Percentiles rank a stretch among this genome's conserved stretches.
phyloP scores from a whole-genome alignment of 208 protist species.

The Acanthamoeba lenticulata region DNA sequence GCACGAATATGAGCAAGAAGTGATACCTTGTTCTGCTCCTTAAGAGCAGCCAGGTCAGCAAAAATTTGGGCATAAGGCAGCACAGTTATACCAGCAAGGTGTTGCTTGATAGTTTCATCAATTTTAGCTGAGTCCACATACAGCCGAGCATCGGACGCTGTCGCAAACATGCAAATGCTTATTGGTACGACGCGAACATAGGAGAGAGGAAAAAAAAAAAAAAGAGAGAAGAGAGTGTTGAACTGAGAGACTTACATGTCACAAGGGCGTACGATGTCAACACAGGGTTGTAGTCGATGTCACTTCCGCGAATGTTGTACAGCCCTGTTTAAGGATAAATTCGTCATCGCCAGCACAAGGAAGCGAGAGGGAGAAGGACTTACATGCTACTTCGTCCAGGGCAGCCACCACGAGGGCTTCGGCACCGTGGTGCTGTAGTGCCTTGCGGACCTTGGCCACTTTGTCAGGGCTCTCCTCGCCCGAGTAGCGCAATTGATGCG shows the following conservation, averaged over 20 bases:
- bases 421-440: not conserved
- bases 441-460: constrained; percentile 53
- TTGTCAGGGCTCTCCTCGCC: constrained; percentile 63
- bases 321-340: constrained; percentile 75
- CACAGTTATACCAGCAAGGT: constrained; percentile 29
- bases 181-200: too few relatives aligned
- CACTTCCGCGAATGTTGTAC: constrained; percentile 83
- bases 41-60: constrained; percentile 75
- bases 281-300: constrained; percentile 81
- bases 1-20: constrained; percentile 83
- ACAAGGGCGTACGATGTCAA: constrained; percentile 73
- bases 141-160: not conserved
- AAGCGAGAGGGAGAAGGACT: not conserved
- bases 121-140: constrained; percentile 71
- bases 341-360: not conserved
- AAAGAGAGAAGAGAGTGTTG: not conserved
- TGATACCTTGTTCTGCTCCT: constrained; percentile 83
- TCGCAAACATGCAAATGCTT: too few relatives aligned
- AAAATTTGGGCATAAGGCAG: constrained; percentile 89
- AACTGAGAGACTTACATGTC: not conserved
- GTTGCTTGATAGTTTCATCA: constrained; percentile 78
- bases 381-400: constrained; percentile 79
- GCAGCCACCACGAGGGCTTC: constrained; percentile 74
- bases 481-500: constrained; percentile 58
- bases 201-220: not conserved